These are phyloP conservation scores for Sordariomycetes sp. DNA, from an alignment of 2,329 filamentous ascomycete genomes.

Conservation along the genomic window DNA sequence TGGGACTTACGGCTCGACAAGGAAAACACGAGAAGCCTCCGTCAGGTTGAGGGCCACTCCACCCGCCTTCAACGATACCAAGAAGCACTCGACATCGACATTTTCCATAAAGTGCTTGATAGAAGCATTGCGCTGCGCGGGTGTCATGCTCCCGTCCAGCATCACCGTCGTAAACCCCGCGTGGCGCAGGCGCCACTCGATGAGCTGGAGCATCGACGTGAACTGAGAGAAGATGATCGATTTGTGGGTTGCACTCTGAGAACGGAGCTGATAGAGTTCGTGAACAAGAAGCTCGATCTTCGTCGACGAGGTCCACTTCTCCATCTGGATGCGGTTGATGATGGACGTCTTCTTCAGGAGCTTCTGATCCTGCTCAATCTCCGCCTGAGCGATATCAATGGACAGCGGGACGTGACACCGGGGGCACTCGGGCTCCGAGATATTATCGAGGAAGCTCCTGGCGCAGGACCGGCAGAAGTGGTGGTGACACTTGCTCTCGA, in stretches of 20 bases:
- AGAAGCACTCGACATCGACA: constrained; percentile 85
- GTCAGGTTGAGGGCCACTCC: constrained; percentile 93
- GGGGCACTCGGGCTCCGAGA: constrained; percentile 71
- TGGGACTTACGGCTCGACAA: constrained; percentile 76
- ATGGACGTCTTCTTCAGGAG: constrained; percentile 91
- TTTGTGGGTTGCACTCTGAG: constrained; percentile 87
- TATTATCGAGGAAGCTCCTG: constrained; percentile 55
- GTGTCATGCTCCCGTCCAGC: constrained; percentile 96
- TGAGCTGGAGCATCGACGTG: constrained; percentile 91
- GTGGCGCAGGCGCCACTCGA: constrained; percentile 90
- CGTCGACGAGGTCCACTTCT: constrained; percentile 95
- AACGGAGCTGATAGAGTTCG: constrained; percentile 83
- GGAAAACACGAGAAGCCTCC: constrained; percentile 89
- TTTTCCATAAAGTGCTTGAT: constrained; percentile 98
- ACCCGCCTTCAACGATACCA: constrained; percentile 92
- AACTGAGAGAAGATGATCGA: constrained; percentile 98
- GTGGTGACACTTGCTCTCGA: constrained; percentile 84
- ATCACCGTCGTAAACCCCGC: constrained; percentile 98
- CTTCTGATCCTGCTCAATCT: constrained; percentile 84
- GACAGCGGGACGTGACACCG: constrained; percentile 81
- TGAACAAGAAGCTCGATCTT: constrained; percentile 97
- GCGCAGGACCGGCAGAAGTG: constrained; percentile 45
- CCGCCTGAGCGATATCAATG: constrained; percentile 90
- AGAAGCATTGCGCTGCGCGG: constrained; percentile 80
- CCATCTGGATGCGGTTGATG: constrained; percentile 98